Conservation (phyloP, 1,284 basidiomycete genomes). For the Naganishia liquefaciens region DNA sequence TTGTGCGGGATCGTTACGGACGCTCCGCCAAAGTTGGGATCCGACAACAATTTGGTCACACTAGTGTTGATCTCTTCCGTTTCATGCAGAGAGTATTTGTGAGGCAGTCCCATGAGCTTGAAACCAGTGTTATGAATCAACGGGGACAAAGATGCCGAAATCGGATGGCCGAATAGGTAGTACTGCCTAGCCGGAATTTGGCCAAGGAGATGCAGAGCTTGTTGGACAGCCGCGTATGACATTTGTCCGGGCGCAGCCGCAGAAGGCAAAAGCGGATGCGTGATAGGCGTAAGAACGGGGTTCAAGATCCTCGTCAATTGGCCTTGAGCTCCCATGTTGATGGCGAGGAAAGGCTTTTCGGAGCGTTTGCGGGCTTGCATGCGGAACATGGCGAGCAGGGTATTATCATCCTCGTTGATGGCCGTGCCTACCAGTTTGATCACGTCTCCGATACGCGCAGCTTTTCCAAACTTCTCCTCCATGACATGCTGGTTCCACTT, state of each 20-base stretch:
- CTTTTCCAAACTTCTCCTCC: slow-evolving; percentile 68
- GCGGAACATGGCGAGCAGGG: slow-evolving; percentile 74
- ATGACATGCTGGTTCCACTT: slow-evolving; percentile 74
- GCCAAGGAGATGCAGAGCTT: slow-evolving; percentile 77
- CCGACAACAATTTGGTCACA: slow-evolving; percentile 65
- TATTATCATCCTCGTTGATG: slow-evolving; percentile 72
- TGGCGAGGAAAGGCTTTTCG: slow-evolving; percentile 79
- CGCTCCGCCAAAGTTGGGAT: slow-evolving; percentile 85
- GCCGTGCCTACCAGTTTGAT: slow-evolving; percentile 91
- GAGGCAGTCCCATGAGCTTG: slow-evolving; percentile 74
- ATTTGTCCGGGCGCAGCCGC: slow-evolving; percentile 92
- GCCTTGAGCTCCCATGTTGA: slow-evolving; percentile 89
- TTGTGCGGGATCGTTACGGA: slow-evolving; percentile 96
- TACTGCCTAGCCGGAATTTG: slow-evolving; percentile 70
- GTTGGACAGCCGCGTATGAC: slow-evolving; percentile 80
- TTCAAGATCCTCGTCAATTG: slow-evolving; percentile 90
- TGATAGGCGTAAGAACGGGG: slow-evolving; percentile 80
- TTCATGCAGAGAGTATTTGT: slow-evolving; percentile 77
- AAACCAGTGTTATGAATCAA: slow-evolving; percentile 91
- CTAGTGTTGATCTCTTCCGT: slow-evolving; percentile 66
- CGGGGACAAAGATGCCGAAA: slow-evolving; percentile 86
- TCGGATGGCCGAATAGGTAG: slow-evolving; percentile 86
- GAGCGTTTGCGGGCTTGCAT: slow-evolving; percentile 45
- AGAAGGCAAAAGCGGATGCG: slow-evolving; percentile 78
- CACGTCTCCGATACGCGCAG: slow-evolving; percentile 75